Evolutionary conservation across 768 basidiomycete genomes (phyloP), one percentile per base, ranked within the genome.

Genomic region (Kondoa malvinella): DNA sequence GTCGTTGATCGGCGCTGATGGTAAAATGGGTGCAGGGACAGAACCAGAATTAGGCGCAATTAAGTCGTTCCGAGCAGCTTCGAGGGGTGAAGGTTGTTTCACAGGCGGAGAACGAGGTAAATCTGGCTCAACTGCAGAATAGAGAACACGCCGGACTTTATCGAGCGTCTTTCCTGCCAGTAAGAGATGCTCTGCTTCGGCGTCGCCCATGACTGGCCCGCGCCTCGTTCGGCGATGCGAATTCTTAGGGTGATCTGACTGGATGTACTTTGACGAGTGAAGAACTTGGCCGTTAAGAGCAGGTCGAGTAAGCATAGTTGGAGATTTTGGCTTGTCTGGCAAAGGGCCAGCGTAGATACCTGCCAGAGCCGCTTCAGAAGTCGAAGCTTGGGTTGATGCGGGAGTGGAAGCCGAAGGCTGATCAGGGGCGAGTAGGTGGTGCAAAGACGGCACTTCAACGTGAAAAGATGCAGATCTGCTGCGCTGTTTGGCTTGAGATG

Each of bases 171-270:
- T 71, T 4, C 68, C 69, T 1, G 73, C 73, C 16, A 65, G 67
- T 14, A 74, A 66, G 14, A 74, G 66, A 25, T 67, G 69, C 56
- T 73, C 74, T 1, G 73, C 60, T 31, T 73, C 74, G 21, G 74
- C 74, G 64, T 74, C 74, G 32, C 71, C 74, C 69, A 73, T 72
- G 4, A 34, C 17, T 1, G 60, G 56, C 17, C 34, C 33, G 1
- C 56, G 34, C 66, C 31, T 12, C 25, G 58, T 31, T 2, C 64
- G 26, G 34, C 26, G 32, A 17, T 65, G 33, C 1, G 8, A 26
- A n/a, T 63, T 63, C 26, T 27, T 17, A n/a, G 8, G 40, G 8
- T 8, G 40, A 8, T 50, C 40, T 4, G 34, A 21, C 2, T 1
- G 1, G 14, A n/a, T 59, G 57, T 26, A 58, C 2, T 16, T 8